Percentiles rank a stretch among this genome's conserved stretches.
phyloP scores from a whole-genome alignment of 345 rosid genomes.

The Eucalyptus erythrocorys region DNA sequence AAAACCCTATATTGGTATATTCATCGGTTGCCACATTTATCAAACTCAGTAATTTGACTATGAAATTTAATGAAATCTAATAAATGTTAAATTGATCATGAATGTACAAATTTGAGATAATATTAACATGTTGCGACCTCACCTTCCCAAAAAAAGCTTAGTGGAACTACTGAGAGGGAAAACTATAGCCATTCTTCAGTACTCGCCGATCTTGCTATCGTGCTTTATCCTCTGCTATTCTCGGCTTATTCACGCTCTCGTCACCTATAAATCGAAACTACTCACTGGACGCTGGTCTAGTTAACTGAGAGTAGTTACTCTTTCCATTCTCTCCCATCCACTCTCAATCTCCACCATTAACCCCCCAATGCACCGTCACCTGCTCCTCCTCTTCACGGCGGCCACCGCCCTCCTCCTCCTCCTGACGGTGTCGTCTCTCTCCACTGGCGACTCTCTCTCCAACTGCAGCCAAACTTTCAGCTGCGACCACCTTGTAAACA shows the following conservation, averaged over 20 bases:
- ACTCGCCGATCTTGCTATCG: too few relatives aligned
- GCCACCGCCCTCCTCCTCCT: neutral
- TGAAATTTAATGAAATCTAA: too few relatives aligned
- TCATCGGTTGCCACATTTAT: too few relatives aligned
- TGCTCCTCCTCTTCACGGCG: neutral
- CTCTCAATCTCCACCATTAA: neutral
- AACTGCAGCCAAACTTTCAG: slow-evolving; percentile 6
- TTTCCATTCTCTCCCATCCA: neutral
- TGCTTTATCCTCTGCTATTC: too few relatives aligned
- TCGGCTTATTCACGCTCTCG: too few relatives aligned
- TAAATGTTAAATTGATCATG: too few relatives aligned
- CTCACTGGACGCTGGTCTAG: too few relatives aligned
- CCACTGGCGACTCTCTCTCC: neutral
- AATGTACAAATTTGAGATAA: too few relatives aligned
- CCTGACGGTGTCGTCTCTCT: neutral
- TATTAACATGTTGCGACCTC: rapidly evolving
- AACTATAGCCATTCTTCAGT: too few relatives aligned
- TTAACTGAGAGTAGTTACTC: neutral
- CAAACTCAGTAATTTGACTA: too few relatives aligned
- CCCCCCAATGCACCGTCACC: neutral
- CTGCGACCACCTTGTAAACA: slow-evolving; percentile 2
- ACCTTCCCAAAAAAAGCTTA: neutral
- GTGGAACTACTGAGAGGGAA: neutral
- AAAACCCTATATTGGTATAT: too few relatives aligned
- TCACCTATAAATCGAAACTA: too few relatives aligned